Conservation (phyloP, 1,284 basidiomycete species). For the Austroboletus novae-zelandiae region DNA sequence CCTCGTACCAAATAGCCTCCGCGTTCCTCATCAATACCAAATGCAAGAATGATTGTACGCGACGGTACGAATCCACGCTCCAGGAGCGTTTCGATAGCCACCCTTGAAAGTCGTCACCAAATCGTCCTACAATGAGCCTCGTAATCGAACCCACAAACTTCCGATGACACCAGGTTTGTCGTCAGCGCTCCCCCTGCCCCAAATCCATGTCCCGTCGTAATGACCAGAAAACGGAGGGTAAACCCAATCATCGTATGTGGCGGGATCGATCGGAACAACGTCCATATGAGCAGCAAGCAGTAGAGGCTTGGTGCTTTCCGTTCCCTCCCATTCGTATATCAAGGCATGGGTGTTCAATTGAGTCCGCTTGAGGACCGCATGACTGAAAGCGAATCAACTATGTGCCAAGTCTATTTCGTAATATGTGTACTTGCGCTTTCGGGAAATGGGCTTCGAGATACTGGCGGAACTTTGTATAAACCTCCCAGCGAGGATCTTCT, state of each 20-base stretch:
- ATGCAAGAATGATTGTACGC: constrained; percentile 57
- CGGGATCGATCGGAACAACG: constrained; percentile 58
- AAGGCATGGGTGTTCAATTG: constrained; percentile 62
- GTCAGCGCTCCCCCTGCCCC: constrained; percentile 63
- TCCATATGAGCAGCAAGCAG: constrained; percentile 61
- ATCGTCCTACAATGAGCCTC: not conserved
- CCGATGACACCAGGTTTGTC: constrained; percentile 64
- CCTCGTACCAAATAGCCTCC: constrained; percentile 44
- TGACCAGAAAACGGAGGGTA: constrained; percentile 51
- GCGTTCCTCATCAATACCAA: constrained; percentile 73
- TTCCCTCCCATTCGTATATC: constrained; percentile 61
- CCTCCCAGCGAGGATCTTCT: constrained; percentile 46
- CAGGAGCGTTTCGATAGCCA: constrained; percentile 54
- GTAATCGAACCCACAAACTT: constrained; percentile 42
- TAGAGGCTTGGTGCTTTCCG: constrained; percentile 56
- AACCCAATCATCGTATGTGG: constrained; percentile 51
- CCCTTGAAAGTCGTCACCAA: constrained; percentile 31
- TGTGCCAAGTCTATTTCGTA: not conserved
- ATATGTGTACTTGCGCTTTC: constrained; percentile 31
- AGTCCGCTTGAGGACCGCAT: constrained; percentile 45
- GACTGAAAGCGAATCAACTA: constrained; percentile 31
- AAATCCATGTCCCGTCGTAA: constrained; percentile 50
- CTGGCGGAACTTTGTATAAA: constrained; percentile 40
- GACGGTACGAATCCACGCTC: constrained; percentile 49
- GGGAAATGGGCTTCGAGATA: constrained; percentile 44